These are phyloP conservation scores for Candolleomyces efflorescens DNA, from an alignment of 768 basidiomycete genomes.

Conservation along the genomic window DNA sequence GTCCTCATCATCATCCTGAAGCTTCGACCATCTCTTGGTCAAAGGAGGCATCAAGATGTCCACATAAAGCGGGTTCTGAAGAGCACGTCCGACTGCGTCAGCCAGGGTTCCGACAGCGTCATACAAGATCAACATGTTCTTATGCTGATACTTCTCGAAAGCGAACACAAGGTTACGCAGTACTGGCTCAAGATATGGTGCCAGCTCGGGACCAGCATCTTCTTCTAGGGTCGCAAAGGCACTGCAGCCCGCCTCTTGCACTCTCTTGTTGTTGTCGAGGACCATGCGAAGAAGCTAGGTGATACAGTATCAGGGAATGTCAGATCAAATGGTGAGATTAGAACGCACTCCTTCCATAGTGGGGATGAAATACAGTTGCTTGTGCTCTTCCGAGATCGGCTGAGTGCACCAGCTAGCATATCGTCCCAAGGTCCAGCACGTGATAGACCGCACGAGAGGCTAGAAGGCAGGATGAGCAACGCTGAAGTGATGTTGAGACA, in stretches of 20 bases:
- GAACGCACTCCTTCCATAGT: conserved; percentile 90
- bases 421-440: conserved; percentile 98
- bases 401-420: conserved; percentile 98
- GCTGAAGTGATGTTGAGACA: conserved; percentile 4
- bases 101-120: conserved; percentile 99
- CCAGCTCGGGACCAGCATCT: conserved; percentile 86
- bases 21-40: conserved; percentile 82
- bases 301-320: neutral
- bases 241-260: conserved; percentile 98
- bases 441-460: conserved; percentile 97
- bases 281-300: conserved; percentile 94
- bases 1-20: conserved; percentile 89
- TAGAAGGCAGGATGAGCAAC: conserved; percentile 26
- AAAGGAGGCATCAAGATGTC: conserved; percentile 97
- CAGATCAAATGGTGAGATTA: conserved; percentile 3
- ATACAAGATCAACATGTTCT: conserved; percentile 97
- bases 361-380: conserved; percentile 87
- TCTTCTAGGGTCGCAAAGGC: conserved; percentile 99
- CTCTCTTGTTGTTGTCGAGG: conserved; percentile 96
- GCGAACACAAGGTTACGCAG: conserved; percentile 93
- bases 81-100: conserved; percentile 87
- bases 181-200: conserved; percentile 93
- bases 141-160: conserved; percentile 98
- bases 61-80: conserved; percentile 83
- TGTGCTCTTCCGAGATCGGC: conserved; percentile 80